A percentile compares a stretch with the other conserved stretches of the same genome.
Evolutionary conservation across 768 basidiomycete species (phyloP).

Genomic region (Dentipellis sp.): DNA sequence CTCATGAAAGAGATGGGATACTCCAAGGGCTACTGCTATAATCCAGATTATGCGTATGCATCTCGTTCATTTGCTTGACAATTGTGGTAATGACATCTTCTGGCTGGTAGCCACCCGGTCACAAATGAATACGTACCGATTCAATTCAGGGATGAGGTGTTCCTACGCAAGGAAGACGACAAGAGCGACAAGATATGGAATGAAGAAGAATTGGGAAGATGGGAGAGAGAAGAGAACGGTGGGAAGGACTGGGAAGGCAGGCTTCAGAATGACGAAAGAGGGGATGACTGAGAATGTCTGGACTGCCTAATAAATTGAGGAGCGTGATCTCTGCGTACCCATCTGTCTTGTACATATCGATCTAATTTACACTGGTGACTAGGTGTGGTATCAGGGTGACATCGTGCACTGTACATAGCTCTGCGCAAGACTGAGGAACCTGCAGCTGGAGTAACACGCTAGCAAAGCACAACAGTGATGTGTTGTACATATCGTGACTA

Average conservation of each 20-base stretch:
- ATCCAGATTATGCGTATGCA: constrained; percentile 34
- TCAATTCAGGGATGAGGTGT: constrained; percentile 27
- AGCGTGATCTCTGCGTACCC: too few species aligned
- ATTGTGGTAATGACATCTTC: background rate
- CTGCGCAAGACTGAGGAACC: too few species aligned
- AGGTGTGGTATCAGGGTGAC: too few species aligned
- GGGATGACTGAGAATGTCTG: background rate
- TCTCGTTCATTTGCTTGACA: background rate
- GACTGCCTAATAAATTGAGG: too few species aligned
- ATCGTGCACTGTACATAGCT: too few species aligned
- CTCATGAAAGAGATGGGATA: constrained; percentile 46
- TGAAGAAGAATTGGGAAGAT: constrained; percentile 32
- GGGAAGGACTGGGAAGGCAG: constrained; percentile 28
- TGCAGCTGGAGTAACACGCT: too few species aligned
- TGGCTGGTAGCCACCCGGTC: constrained; percentile 35
- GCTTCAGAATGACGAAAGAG: background rate
- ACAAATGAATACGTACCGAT: constrained; percentile 42
- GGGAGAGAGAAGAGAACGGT: constrained; percentile 36
- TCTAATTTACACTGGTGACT: too few species aligned
- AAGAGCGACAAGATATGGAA: constrained; percentile 35
- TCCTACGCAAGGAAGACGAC: constrained; percentile 31
- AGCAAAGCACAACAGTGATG: too few species aligned
- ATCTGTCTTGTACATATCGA: too few species aligned
- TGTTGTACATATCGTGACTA: constrained; percentile 1
- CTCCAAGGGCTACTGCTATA: constrained; percentile 39